Evolutionary conservation across 306 rosid genomes (phyloP).

Genomic region (Malus sylvestris): DNA sequence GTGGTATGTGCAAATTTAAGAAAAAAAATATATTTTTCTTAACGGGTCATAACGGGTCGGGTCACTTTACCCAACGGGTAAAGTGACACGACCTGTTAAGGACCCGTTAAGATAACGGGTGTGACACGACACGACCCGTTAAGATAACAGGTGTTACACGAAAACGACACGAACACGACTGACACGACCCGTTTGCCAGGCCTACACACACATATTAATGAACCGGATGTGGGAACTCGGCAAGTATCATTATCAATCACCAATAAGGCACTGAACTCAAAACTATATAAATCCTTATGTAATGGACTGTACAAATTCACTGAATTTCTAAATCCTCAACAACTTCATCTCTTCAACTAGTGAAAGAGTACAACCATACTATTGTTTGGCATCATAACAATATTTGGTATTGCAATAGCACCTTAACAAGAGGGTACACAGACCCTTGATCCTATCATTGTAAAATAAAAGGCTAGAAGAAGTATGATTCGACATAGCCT

Average conservation of each 20-base stretch:
- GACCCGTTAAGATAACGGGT: too few relatives aligned
- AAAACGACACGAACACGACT: too few relatives aligned
- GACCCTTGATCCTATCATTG: neutral
- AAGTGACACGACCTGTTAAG: too few relatives aligned
- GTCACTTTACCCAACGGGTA: too few relatives aligned
- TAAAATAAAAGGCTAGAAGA: neutral
- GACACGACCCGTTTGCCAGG: too few relatives aligned
- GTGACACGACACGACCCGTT: too few relatives aligned
- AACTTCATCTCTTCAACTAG: neutral
- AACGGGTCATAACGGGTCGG: too few relatives aligned
- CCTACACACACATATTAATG: too few relatives aligned
- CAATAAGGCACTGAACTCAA: neutral
- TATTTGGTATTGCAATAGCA: neutral
- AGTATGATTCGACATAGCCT: neutral
- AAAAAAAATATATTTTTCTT: too few relatives aligned
- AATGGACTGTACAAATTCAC: neutral
- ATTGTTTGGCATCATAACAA: neutral
- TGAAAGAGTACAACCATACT: neutral
- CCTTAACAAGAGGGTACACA: neutral
- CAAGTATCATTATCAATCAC: neutral
- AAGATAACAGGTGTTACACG: too few relatives aligned
- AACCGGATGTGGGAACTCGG: too few relatives aligned
- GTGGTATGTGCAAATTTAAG: too few relatives aligned
- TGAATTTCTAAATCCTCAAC: neutral
- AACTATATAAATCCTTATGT: neutral